These are phyloP conservation scores for Botrytis porri DNA, from an alignment of 2,329 filamentous ascomycete genomes.

Conservation along the genomic window DNA sequence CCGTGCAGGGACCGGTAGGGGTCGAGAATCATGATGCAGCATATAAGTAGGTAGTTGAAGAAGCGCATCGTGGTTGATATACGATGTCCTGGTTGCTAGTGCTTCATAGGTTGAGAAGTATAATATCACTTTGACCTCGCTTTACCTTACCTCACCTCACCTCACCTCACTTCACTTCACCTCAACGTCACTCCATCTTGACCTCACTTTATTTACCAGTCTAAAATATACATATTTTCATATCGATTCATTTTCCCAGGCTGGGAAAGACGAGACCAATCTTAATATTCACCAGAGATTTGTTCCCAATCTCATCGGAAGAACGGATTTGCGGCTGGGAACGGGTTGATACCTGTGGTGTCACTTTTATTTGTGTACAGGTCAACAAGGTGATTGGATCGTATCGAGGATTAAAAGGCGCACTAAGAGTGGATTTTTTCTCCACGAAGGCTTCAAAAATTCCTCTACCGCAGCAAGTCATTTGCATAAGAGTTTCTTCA, in stretches of 20 bases:
- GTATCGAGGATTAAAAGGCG: background rate
- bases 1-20: background rate
- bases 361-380: background rate
- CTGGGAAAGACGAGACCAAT: background rate
- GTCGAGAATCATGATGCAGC: background rate
- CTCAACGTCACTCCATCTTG: background rate
- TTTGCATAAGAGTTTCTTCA: background rate
- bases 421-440: slow-evolving; percentile 8
- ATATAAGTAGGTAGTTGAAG: background rate
- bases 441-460: background rate
- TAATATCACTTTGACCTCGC: background rate
- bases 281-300: background rate
- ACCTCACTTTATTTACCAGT: background rate
- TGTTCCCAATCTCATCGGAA: background rate
- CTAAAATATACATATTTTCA: too few relatives aligned
- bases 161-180: background rate
- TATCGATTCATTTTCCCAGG: background rate
- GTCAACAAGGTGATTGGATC: slow-evolving; percentile 1
- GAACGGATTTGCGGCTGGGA: background rate
- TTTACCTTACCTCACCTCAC: background rate
- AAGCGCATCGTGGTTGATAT: background rate
- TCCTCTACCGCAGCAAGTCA: background rate
- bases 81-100: background rate
- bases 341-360: slow-evolving; percentile 5
- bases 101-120: background rate